Percentiles rank a stretch among this genome's conserved stretches.
phyloP scores from a whole-genome alignment of 202 grass and related monocot species.

The Brachypodium distachyon region DNA sequence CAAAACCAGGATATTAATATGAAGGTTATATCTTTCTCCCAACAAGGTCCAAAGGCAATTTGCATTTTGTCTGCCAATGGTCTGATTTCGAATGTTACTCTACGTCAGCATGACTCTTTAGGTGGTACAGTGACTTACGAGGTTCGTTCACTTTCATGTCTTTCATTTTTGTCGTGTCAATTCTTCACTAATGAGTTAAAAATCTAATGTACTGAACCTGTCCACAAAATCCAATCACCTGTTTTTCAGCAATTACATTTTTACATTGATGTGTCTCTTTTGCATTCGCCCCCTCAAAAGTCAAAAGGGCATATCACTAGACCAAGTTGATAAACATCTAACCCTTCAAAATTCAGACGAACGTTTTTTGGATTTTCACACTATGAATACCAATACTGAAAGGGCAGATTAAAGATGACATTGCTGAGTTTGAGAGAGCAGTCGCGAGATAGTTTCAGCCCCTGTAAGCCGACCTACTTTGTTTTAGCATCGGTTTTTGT shows the following conservation, averaged over 20 bases:
- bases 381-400: background rate
- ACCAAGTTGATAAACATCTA: background rate
- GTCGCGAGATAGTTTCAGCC: no score
- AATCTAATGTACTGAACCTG: background rate
- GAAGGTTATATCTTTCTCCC: constrained; percentile 82
- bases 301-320: background rate
- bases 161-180: background rate
- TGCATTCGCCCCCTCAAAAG: background rate
- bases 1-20: constrained; percentile 87
- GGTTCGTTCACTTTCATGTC: constrained; percentile 24
- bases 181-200: background rate
- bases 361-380: background rate
- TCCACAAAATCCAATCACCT: background rate
- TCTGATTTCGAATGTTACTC: constrained; percentile 67
- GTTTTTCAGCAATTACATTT: background rate
- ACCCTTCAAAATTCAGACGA: background rate
- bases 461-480: no score
- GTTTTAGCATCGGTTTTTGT: no score
- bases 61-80: constrained; percentile 77
- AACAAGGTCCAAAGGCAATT: constrained; percentile 74
- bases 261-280: background rate
- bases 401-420: no score
- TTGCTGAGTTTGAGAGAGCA: no score
- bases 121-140: constrained; percentile 76
- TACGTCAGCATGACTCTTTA: constrained; percentile 60